Evolutionary conservation across 2,329 filamentous ascomycete genomes (phyloP).

Genomic region (Fusarium veterinarium): DNA sequence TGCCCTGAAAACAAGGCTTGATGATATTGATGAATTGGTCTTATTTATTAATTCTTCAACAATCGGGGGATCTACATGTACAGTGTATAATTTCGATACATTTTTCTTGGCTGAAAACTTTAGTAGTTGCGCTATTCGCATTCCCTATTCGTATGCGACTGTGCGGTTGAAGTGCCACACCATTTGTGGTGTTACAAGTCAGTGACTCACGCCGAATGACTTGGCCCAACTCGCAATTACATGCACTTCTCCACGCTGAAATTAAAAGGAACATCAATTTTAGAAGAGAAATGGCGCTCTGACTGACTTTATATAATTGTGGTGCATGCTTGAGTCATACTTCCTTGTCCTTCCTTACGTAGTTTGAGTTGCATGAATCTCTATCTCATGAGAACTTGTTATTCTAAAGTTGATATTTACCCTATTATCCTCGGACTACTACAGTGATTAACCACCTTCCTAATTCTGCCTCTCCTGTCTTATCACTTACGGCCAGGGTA

Average conservation of each 20-base stretch:
- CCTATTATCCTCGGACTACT: neutral
- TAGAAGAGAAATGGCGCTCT: neutral
- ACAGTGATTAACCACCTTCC: conserved; percentile 33
- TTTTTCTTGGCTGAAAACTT: neutral
- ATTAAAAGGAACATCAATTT: neutral
- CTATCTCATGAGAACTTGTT: neutral
- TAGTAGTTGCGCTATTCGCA: neutral
- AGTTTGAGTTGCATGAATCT: neutral
- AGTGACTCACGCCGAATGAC: conserved; percentile 45
- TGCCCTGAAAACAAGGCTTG: conserved; percentile 1
- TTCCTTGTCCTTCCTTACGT: too few species aligned
- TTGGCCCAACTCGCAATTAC: neutral
- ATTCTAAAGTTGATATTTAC: neutral
- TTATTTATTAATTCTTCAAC: neutral
- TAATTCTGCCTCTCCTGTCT: conserved; percentile 3
- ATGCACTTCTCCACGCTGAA: neutral
- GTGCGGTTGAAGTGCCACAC: neutral
- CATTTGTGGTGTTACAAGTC: conserved; percentile 2
- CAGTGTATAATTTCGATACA: neutral
- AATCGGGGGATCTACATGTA: neutral
- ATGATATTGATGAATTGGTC: neutral
- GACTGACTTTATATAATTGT: conserved; percentile 5
- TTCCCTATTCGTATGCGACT: conserved; percentile 1
- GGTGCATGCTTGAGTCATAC: conserved; percentile 11
- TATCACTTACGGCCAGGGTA: neutral